These are phyloP conservation scores for Hymenoscyphus fraxineus DNA, from an alignment of 2,329 filamentous ascomycete genomes.

Conservation along the genomic window DNA sequence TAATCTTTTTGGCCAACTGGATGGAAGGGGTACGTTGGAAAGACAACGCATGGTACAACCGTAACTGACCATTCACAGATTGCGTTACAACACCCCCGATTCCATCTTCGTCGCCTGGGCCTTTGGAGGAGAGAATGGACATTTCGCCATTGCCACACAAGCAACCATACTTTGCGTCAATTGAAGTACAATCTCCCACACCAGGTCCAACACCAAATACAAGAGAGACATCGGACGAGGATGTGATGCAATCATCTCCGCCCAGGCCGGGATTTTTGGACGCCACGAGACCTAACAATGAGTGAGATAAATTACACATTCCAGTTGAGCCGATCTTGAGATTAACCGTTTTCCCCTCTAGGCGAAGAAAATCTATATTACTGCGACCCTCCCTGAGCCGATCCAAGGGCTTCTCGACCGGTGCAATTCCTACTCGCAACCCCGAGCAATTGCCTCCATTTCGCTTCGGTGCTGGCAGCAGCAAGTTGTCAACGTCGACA, in stretches of 20 bases:
- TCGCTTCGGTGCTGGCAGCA: conserved; percentile 60
- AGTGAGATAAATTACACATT: conserved; percentile 45
- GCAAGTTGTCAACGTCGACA: conserved; percentile 47
- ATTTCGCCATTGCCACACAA: conserved; percentile 92
- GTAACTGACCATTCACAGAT: conserved; percentile 48
- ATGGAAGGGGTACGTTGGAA: conserved; percentile 46
- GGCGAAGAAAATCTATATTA: conserved; percentile 63
- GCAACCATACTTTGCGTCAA: conserved; percentile 59
- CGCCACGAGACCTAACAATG: conserved; percentile 44
- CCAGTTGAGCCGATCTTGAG: conserved; percentile 8
- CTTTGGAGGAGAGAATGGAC: conserved; percentile 77
- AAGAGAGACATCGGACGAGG: conserved; percentile 31
- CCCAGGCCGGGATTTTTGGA: conserved; percentile 48
- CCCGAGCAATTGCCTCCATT: conserved; percentile 70
- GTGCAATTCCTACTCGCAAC: conserved; percentile 56
- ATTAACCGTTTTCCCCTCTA: conserved; percentile 33
- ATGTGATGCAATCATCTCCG: conserved; percentile 54
- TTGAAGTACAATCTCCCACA: conserved; percentile 70
- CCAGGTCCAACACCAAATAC: conserved; percentile 44
- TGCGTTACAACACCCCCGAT: conserved; percentile 80
- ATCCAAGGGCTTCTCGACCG: conserved; percentile 70
- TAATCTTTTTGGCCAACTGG: conserved; percentile 52
- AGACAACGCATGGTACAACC: conserved; percentile 34
- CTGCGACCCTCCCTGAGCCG: conserved; percentile 72
- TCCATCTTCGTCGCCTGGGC: conserved; percentile 76